These are phyloP conservation scores for Marasmius oreades DNA, from an alignment of 1,284 basidiomycete species.

Conservation along the genomic window DNA sequence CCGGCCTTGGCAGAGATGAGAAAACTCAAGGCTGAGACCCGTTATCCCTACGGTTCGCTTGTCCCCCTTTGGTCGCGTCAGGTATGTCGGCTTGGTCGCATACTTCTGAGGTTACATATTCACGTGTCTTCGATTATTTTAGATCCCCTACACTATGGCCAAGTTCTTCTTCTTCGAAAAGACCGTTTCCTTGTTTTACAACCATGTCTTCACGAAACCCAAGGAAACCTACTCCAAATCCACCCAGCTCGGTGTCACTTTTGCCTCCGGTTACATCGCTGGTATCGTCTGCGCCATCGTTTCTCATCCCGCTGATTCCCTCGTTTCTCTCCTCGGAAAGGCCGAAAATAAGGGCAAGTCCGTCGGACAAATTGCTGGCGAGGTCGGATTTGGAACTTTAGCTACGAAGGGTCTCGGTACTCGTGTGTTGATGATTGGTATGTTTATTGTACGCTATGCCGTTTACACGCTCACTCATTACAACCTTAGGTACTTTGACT, in stretches of 20 bases:
- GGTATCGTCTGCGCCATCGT: conserved; percentile 82
- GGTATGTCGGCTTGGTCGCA: conserved; percentile 32
- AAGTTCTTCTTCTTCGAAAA: conserved; percentile 86
- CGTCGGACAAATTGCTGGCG: conserved; percentile 59
- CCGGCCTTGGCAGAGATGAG: conserved; percentile 69
- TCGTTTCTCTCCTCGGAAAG: conserved; percentile 80
- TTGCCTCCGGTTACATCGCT: conserved; percentile 78
- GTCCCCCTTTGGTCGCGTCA: conserved; percentile 83
- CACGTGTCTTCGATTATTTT: not conserved
- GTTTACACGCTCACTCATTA: not conserved
- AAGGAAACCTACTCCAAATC: conserved; percentile 69
- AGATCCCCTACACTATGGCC: conserved; percentile 88
- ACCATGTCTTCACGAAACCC: conserved; percentile 67
- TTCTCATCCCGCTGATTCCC: conserved; percentile 77
- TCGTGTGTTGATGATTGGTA: conserved; percentile 44
- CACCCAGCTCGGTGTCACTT: conserved; percentile 78
- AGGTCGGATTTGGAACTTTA: conserved; percentile 59
- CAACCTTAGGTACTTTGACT: conserved; percentile 54
- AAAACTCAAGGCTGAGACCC: conserved; percentile 58
- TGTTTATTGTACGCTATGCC: conserved; percentile 32
- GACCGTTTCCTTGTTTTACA: conserved; percentile 76
- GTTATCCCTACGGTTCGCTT: conserved; percentile 78
- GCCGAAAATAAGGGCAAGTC: conserved; percentile 73
- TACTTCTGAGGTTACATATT: not conserved
- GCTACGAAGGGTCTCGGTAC: conserved; percentile 80